These are phyloP conservation scores for Massariosphaeria phaeospora DNA, from an alignment of 495 filamentous ascomycete genomes.

Conservation along the genomic window DNA sequence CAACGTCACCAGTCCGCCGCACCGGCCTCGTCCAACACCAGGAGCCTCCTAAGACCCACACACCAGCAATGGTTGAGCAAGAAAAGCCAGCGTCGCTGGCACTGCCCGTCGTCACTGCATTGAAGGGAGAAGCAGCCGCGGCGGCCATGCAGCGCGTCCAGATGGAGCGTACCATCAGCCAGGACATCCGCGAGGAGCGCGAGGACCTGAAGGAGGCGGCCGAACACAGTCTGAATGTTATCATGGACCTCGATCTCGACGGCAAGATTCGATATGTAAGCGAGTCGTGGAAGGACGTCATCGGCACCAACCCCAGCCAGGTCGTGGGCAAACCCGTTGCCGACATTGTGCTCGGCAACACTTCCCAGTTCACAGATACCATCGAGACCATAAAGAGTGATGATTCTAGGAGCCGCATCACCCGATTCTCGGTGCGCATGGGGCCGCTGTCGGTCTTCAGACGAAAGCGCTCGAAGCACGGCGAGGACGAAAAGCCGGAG, in stretches of 20 bases:
- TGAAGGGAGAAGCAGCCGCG: constrained; percentile 51
- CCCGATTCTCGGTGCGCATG: constrained; percentile 75
- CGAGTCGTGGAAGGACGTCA: constrained; percentile 91
- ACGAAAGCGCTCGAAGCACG: constrained; percentile 44
- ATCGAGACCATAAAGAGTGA: constrained; percentile 87
- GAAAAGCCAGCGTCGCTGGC: constrained; percentile 26
- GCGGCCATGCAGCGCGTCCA: constrained; percentile 43
- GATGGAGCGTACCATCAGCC: constrained; percentile 58
- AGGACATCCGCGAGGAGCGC: constrained; percentile 70
- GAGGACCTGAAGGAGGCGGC: constrained; percentile 92
- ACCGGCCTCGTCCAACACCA: neutral
- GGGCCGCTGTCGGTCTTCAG: constrained; percentile 64
- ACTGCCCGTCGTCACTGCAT: constrained; percentile 46
- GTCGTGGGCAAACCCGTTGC: constrained; percentile 74
- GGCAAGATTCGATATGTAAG: constrained; percentile 91
- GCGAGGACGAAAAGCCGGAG: constrained; percentile 31
- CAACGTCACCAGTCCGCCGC: constrained; percentile 7
- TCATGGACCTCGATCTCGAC: constrained; percentile 85
- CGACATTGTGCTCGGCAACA: constrained; percentile 74
- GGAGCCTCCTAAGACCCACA: constrained; percentile 9
- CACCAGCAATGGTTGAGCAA: constrained; percentile 26
- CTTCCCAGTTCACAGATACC: constrained; percentile 69
- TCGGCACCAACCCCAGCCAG: constrained; percentile 69
- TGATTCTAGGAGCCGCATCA: constrained; percentile 85
- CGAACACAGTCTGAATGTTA: constrained; percentile 92